Conservation (phyloP, 352 stramenopile species). For the Nothophytophthora sp. region DNA sequence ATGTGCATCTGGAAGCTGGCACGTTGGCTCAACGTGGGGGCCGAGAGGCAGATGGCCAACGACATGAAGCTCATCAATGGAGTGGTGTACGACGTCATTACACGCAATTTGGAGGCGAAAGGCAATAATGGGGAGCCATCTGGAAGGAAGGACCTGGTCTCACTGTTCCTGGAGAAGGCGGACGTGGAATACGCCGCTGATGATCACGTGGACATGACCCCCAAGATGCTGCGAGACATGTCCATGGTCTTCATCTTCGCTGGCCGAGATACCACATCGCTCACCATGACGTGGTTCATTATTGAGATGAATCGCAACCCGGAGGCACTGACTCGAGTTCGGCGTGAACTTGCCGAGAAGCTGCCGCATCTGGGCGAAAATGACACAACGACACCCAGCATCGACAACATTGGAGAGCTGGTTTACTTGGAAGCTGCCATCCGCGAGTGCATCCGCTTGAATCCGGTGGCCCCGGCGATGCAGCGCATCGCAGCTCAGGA, state of each 20-base stretch:
- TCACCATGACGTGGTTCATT: constrained; percentile 75
- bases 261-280: constrained; percentile 72
- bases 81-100: constrained; percentile 24
- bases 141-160: constrained; percentile 39
- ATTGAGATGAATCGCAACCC: constrained; percentile 75
- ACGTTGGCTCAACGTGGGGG: constrained; percentile 28
- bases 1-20: constrained; percentile 39
- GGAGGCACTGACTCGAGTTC: constrained; percentile 21
- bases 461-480: constrained; percentile 37
- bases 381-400: constrained; percentile 14
- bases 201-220: constrained; percentile 14
- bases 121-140: constrained; percentile 8
- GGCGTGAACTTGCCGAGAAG: constrained; percentile 42
- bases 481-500: constrained; percentile 45
- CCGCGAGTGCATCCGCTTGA: constrained; percentile 47
- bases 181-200: constrained; percentile 13
- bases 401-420: constrained; percentile 37
- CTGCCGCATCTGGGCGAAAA: constrained; percentile 40
- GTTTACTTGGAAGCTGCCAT: constrained; percentile 50
- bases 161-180: constrained; percentile 36
- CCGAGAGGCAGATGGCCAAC: constrained; percentile 22
- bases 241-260: constrained; percentile 82
- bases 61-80: constrained; percentile 28
- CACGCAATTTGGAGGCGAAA: constrained; percentile 15
- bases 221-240: constrained; percentile 59